Evolutionary conservation across 768 basidiomycete species (phyloP).

Genomic region (Boletus sensibilis): DNA sequence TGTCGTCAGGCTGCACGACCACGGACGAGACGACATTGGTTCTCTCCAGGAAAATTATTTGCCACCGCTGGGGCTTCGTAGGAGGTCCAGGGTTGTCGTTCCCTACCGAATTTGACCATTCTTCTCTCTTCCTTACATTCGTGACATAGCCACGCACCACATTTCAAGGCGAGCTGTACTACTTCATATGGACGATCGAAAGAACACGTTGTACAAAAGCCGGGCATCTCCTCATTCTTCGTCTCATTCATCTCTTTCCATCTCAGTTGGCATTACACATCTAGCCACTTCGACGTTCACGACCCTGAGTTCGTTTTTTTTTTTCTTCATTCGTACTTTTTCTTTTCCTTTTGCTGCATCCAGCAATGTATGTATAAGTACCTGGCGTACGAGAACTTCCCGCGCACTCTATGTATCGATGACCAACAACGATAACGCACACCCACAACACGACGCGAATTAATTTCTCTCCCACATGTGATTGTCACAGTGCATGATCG

Average conservation of each 20-base stretch:
- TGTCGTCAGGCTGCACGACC: constrained; percentile 35
- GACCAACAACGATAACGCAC: constrained; percentile 6
- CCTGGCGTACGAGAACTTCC: constrained; percentile 31
- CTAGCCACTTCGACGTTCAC: constrained; percentile 30
- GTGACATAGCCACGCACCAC: not conserved
- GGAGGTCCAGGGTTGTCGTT: constrained; percentile 8
- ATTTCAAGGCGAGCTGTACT: constrained; percentile 2
- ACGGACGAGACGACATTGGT: constrained; percentile 52
- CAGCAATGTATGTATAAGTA: constrained; percentile 35
- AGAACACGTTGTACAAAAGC: constrained; percentile 23
- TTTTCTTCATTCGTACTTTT: constrained; percentile 9
- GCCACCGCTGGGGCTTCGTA: constrained; percentile 40
- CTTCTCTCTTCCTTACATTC: not conserved
- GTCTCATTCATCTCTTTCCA: constrained; percentile 8
- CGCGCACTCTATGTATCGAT: constrained; percentile 23
- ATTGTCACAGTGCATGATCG: not conserved
- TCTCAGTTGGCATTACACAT: constrained; percentile 22
- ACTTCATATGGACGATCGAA: constrained; percentile 21
- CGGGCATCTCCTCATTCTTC: constrained; percentile 11
- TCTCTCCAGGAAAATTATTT: constrained; percentile 52
- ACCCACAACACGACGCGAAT: constrained; percentile 3
- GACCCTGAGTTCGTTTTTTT: constrained; percentile 14
- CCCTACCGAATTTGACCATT: constrained; percentile 5
- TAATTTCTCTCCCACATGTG: constrained; percentile 1
- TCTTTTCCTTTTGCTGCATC: constrained; percentile 7